Percentiles rank a stretch among this genome's conserved stretches.
Evolutionary conservation across 129 eudicot genomes (phyloP).

Genomic region (Saposhnikovia divaricata): DNA sequence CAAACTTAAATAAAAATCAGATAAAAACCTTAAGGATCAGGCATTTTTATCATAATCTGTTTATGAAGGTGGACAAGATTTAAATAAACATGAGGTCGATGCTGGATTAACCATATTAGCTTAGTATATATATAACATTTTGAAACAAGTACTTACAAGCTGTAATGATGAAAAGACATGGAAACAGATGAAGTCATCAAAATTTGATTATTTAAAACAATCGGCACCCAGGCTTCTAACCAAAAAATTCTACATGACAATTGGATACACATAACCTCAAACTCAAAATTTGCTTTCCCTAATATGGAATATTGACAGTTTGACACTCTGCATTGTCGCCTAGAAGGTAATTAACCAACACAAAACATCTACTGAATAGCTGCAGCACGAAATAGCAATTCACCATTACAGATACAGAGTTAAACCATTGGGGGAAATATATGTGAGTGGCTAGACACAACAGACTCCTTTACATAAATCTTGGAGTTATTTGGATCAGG

Average conservation of each 20-base stretch:
- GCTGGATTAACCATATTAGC: not conserved
- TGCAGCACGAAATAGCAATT: not conserved
- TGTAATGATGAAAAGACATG: not conserved
- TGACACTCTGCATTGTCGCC: not conserved
- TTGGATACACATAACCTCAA: not conserved
- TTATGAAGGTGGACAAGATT: not conserved
- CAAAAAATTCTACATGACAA: not conserved
- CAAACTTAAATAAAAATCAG: no score
- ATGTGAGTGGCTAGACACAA: not conserved
- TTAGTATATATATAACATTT: no score
- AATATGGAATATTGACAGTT: not conserved
- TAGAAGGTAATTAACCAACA: not conserved
- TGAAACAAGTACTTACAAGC: no score
- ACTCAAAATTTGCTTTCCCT: not conserved
- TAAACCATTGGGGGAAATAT: constrained; percentile 12
- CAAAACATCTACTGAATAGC: no score
- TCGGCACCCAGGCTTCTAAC: not conserved
- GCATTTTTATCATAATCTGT: no score
- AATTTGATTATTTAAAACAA: no score
- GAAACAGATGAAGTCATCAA: no score
- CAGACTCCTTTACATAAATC: not conserved
- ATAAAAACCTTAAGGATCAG: no score
- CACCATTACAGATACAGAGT: not conserved
- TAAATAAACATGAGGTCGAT: no score
- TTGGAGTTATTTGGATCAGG: constrained; percentile 39